Percentiles rank a stretch among this genome's conserved stretches.
Conservation (phyloP, 768 basidiomycete species). For the Suillus brevipes region DNA sequence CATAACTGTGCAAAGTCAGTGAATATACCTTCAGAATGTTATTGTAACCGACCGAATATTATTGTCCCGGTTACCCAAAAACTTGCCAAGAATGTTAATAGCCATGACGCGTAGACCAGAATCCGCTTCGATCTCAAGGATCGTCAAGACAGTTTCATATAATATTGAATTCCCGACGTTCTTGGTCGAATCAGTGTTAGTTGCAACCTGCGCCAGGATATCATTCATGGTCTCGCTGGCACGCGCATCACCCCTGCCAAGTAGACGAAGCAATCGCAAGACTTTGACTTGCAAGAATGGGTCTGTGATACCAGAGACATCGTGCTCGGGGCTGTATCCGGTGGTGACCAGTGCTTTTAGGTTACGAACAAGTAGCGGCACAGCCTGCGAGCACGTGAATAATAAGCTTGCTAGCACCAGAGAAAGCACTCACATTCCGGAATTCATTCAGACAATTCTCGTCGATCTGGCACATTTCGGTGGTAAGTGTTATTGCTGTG, state of each 20-base stretch:
- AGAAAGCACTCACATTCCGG: constrained; percentile 64
- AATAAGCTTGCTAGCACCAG: constrained; percentile 6
- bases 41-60: constrained; percentile 79
- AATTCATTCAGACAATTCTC: constrained; percentile 76
- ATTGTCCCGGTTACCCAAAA: constrained; percentile 95
- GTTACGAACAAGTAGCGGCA: constrained; percentile 90
- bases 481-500: constrained; percentile 90
- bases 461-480: constrained; percentile 90
- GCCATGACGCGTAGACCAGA: constrained; percentile 97
- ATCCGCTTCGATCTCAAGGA: constrained; percentile 97
- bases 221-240: constrained; percentile 99
- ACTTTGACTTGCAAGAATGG: constrained; percentile 95
- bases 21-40: constrained; percentile 3
- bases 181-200: constrained; percentile 96
- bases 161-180: constrained; percentile 98
- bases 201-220: constrained; percentile 98
- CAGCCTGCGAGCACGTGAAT: constrained; percentile 56
- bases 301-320: constrained; percentile 98
- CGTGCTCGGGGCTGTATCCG: constrained; percentile 97
- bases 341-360: constrained; percentile 94
- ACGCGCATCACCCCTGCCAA: constrained; percentile 80
- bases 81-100: constrained; percentile 98
- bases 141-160: constrained; percentile 95
- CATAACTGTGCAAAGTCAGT: constrained; percentile 62
- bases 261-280: constrained; percentile 81